These are phyloP conservation scores for Fragilariopsis cylindrus DNA, from an alignment of 108 stramenopile genomes.

Conservation along the genomic window DNA sequence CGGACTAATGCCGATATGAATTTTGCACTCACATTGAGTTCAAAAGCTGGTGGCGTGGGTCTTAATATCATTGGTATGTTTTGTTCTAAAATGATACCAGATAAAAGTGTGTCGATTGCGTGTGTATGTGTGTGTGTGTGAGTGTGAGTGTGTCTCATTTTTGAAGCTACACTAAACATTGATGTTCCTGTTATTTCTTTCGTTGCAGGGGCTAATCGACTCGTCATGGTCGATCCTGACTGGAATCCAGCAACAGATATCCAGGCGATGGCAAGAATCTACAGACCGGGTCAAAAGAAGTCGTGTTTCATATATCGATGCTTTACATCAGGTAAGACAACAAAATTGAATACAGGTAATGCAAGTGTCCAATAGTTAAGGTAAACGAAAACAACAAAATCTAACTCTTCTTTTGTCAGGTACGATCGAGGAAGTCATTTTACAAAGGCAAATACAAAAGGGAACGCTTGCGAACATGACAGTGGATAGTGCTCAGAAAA, in stretches of 20 bases:
- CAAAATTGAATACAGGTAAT: slow-evolving; percentile 39
- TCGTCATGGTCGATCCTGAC: slow-evolving; percentile 74
- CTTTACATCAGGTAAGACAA: slow-evolving; percentile 80
- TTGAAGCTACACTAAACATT: not conserved
- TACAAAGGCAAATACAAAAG: slow-evolving; percentile 78
- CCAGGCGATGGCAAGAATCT: slow-evolving; percentile 88
- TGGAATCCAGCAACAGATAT: slow-evolving; percentile 89
- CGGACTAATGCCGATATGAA: slow-evolving; percentile 47
- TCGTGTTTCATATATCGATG: slow-evolving; percentile 79
- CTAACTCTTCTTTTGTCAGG: not conserved
- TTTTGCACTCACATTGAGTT: slow-evolving; percentile 83
- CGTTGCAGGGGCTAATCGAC: slow-evolving; percentile 60
- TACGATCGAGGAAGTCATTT: slow-evolving; percentile 53
- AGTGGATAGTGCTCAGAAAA: slow-evolving; percentile 36
- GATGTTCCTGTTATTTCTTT: not conserved
- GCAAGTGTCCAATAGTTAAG: not conserved
- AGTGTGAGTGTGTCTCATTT: not conserved
- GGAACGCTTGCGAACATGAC: slow-evolving; percentile 56
- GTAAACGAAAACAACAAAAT: not conserved
- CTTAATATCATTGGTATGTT: slow-evolving; percentile 67
- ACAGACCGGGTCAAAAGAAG: slow-evolving; percentile 86
- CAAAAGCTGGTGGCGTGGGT: slow-evolving; percentile 90
- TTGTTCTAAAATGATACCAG: slow-evolving; percentile 18
- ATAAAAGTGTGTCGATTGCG: not conserved
- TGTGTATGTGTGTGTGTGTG: not conserved